Evolutionary conservation across 768 basidiomycete genomes (phyloP), one percentile per base, ranked within the genome.

Genomic region (Termitomyces sp.): DNA sequence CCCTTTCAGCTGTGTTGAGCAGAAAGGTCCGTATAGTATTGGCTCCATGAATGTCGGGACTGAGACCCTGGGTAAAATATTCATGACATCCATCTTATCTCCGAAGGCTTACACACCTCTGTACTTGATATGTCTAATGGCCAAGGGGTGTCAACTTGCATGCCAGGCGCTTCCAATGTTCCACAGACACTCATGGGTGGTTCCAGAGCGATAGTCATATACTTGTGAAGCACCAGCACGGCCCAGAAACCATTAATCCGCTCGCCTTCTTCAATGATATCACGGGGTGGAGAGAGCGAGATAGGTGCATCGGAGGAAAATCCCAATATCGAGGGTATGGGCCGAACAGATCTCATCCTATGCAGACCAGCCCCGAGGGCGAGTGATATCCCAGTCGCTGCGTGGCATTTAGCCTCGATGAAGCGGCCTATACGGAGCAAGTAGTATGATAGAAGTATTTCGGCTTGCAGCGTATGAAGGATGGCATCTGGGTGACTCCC

Each of bases 171-270:
- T 59, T 84, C 83, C 55, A 81, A 73, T 17, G 75, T 71, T 48
- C 84, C 79, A 56, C 78, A 80, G 19, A 87, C 76, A n/a, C 73
- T 76, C 19, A 76, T 66, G 0, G 84, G 75, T 1, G 77, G 73
- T 55, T 83, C 82, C 39, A 83, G 72, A 6, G 78, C 76, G 16
- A 84, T 76, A 1, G 79, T 72, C 60, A 83, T 76, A 62, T 76
- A 76, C 52, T 83, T 80, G 68, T 86, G 84, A 53, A 86, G 73
- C 47, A 73, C 70, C 59, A 82, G 79, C 7, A 81, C 82, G 0
- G 79, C 71, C 86, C 86, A 88, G 65, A 88, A 87, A 0, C 77
- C 82, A 54, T 82, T 82, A 56, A 87, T 84, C 32, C 83, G 75
- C 63, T 87, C 85, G 19, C 80, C 84, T 64, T 86, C 83, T 58